Evolutionary conservation across 257 asterid genomes (phyloP), one percentile per base, ranked within the genome.

Genomic region (Solanum okadae): DNA sequence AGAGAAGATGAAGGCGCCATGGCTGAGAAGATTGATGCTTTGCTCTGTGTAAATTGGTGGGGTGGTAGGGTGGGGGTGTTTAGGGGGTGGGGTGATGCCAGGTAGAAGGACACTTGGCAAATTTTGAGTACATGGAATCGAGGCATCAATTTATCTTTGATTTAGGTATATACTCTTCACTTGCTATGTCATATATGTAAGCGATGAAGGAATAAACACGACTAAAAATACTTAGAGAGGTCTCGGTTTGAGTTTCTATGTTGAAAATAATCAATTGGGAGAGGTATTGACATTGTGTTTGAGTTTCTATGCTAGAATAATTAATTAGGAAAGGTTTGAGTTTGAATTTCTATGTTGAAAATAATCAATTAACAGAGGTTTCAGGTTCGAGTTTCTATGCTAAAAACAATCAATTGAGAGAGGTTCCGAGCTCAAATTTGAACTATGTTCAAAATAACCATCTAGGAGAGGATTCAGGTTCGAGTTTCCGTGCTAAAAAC

Each of bases 81-180:
- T 82, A 10, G 90, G 88, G 63, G 89, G 83, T 16, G 92, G 89
- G 90, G 73, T 42, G 91, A 73, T 89, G 94, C 93, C 95, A 91
- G 91, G 92, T 92, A 61, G 34, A 22, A 75, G 67, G 92, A 92
- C 96, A 94, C 94, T 94, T 94, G 96, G 93, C 92, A 34, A 37
- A 42, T 33, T 87, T 25, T 65, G 85, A 67, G 88, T 87, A 84
- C 42, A 89, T 72, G 88, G 83, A 68, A 93, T 87, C 77, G n/a
- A 84, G 93, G 94, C 90, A 91, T 90, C 92, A 89, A 87, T 89
- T 92, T 91, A 94, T 94, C 90, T 86, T 56, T 70, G 83, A 18
- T n/a, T 8, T 65, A 11, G 79, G 85, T 52, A 86, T 86, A 86
- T 86, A 86, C 87, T 63, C 27, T 68, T 73, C 76, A 52, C 83